Evolutionary conservation across 106 monocot species (phyloP).

Genomic region (Apostasia shenzhenica): DNA sequence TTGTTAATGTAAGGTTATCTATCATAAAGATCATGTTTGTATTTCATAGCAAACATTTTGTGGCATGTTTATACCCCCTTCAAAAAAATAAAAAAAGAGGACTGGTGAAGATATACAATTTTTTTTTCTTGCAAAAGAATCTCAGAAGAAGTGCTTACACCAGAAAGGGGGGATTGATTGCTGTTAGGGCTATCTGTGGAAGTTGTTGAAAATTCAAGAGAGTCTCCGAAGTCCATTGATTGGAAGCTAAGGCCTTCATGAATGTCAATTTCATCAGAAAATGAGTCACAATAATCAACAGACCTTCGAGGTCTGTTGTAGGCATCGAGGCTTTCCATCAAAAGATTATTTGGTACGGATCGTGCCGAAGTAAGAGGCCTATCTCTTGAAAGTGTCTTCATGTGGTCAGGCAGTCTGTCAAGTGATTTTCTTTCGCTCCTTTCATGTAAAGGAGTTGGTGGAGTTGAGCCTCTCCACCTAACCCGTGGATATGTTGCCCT

Average conservation of each 20-base stretch:
- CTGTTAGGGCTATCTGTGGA: conserved; percentile 6
- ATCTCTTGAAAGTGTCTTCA: conserved; percentile 18
- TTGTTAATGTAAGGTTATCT: background rate
- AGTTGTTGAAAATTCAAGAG: conserved; percentile 16
- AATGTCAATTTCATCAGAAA: conserved; percentile 37
- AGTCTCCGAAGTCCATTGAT: conserved; percentile 36
- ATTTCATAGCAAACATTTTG: background rate
- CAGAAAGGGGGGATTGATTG: conserved; percentile 7
- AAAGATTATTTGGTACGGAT: conserved; percentile 8
- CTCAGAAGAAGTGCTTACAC: conserved; percentile 17
- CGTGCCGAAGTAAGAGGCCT: conserved; percentile 11
- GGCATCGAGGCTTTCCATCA: conserved; percentile 20
- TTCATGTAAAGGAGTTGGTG: conserved; percentile 13
- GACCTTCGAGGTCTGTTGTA: conserved; percentile 15
- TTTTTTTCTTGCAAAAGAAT: background rate
- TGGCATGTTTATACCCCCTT: background rate
- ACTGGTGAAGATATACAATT: too few relatives aligned
- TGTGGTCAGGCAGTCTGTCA: conserved; percentile 22
- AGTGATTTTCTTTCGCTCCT: conserved; percentile 27
- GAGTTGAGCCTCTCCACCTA: conserved; percentile 16
- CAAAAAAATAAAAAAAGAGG: background rate
- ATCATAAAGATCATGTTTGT: too few relatives aligned
- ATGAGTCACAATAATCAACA: conserved; percentile 19
- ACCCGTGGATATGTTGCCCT: conserved; percentile 20
- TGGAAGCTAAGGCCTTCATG: conserved; percentile 11